These are phyloP conservation scores for Quercus tomentella DNA, from an alignment of 331 rosid species.

Conservation along the genomic window DNA sequence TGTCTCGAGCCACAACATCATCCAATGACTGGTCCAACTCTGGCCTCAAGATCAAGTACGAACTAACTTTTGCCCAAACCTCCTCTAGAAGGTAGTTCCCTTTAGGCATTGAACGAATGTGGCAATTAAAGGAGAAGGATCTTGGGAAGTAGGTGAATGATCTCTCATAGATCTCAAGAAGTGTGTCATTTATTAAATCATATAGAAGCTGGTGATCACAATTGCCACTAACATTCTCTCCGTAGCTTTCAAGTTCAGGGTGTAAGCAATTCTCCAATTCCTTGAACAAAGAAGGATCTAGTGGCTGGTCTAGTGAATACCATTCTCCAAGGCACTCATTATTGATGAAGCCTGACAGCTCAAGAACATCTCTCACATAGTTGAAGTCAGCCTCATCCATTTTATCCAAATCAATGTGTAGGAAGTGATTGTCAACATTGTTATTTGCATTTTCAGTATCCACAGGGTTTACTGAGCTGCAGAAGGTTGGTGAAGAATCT, in stretches of 20 bases:
- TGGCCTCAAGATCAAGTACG: slow-evolving; percentile 55
- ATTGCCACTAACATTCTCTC: slow-evolving; percentile 14
- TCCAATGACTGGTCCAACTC: slow-evolving; percentile 76
- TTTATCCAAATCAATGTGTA: slow-evolving; percentile 15
- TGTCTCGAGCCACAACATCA: slow-evolving; percentile 65
- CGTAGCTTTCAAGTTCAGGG: slow-evolving; percentile 33
- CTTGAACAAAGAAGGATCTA: slow-evolving; percentile 42
- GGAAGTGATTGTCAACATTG: slow-evolving; percentile 2
- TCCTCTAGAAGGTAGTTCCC: slow-evolving; percentile 55
- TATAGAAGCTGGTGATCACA: slow-evolving; percentile 59
- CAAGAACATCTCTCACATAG: slow-evolving; percentile 56
- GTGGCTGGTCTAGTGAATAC: slow-evolving; percentile 49
- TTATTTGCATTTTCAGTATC: slow-evolving; percentile 17
- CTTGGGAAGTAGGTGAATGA: slow-evolving; percentile 61
- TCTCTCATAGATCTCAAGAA: slow-evolving; percentile 46
- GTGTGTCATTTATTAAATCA: slow-evolving; percentile 61
- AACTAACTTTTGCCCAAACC: slow-evolving; percentile 44
- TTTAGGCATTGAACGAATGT: slow-evolving; percentile 44
- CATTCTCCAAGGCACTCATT: slow-evolving; percentile 33
- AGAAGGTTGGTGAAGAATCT: slow-evolving; percentile 12
- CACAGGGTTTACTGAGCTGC: slow-evolving; percentile 6
- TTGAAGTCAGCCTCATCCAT: slow-evolving; percentile 42
- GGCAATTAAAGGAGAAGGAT: slow-evolving; percentile 40
- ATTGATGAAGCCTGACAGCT: slow-evolving; percentile 53
- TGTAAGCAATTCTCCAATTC: slow-evolving; percentile 35